phyloP scores from a whole-genome alignment of 805 yeast species.

The Metschnikowia anglica region DNA sequence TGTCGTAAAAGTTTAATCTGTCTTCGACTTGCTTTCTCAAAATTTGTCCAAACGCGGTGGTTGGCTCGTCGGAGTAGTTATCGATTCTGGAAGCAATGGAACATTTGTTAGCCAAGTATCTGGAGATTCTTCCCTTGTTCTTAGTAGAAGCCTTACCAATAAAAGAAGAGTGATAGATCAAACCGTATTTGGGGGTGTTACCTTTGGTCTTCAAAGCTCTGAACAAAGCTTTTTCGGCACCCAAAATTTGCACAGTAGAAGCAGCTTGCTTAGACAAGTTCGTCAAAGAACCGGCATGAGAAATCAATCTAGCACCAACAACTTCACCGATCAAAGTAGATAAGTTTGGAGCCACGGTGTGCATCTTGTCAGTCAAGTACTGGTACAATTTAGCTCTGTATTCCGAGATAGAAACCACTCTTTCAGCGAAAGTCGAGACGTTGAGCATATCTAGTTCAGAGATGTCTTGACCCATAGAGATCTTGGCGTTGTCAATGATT shows the following conservation, averaged over 20 bases:
- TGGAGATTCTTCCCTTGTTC: constrained; percentile 98
- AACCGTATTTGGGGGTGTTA: constrained; percentile 98
- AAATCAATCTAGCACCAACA: constrained; percentile 96
- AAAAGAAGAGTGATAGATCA: constrained; percentile 92
- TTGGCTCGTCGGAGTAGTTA: constrained; percentile 93
- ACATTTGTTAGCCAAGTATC: constrained; percentile 98
- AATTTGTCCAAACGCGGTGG: constrained; percentile 83
- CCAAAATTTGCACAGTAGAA: constrained; percentile 95
- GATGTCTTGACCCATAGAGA: constrained; percentile 98
- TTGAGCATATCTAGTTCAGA: constrained; percentile 93
- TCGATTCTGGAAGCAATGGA: constrained; percentile 98
- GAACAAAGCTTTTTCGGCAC: constrained; percentile 98
- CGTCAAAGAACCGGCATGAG: constrained; percentile 94
- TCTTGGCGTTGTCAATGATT: constrained; percentile 90
- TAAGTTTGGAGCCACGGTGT: constrained; percentile 90
- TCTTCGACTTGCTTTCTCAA: constrained; percentile 97
- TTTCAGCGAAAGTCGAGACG: constrained; percentile 85
- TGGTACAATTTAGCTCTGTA: constrained; percentile 82
- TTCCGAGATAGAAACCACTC: constrained; percentile 88
- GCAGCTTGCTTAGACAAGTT: constrained; percentile 98
- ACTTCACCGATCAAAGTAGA: constrained; percentile 87
- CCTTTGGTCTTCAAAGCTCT: constrained; percentile 98
- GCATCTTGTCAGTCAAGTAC: constrained; percentile 93
- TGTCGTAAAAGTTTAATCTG: constrained; percentile 91
- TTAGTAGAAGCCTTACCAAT: constrained; percentile 98